Evolutionary conservation across 164 flowering plant species (phyloP).

Genomic region (Saururus chinensis): DNA sequence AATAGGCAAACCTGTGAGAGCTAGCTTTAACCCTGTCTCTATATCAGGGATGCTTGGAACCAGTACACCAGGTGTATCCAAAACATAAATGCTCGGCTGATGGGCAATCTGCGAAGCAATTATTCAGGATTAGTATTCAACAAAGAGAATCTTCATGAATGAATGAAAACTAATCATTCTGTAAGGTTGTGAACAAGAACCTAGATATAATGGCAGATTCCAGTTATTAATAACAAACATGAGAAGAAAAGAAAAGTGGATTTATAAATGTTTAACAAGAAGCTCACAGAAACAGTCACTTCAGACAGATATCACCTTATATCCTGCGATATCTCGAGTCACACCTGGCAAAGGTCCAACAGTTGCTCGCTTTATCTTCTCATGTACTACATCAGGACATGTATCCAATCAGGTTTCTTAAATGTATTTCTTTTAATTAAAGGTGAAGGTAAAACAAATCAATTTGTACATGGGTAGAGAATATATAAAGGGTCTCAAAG

Average conservation of each 20-base stretch:
- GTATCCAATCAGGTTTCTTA: background rate
- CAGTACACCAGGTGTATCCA: slow-evolving; percentile 90
- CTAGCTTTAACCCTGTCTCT: slow-evolving; percentile 88
- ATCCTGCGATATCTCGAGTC: slow-evolving; percentile 97
- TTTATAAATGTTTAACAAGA: too few species aligned
- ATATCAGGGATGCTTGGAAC: slow-evolving; percentile 87
- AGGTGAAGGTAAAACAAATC: too few species aligned
- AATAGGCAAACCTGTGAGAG: slow-evolving; percentile 52
- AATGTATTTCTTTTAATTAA: too few species aligned
- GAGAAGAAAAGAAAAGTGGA: too few species aligned
- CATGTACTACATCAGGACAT: slow-evolving; percentile 48
- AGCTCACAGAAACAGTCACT: background rate
- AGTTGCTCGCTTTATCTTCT: slow-evolving; percentile 68
- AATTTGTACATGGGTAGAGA: too few species aligned
- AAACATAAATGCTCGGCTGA: slow-evolving; percentile 88
- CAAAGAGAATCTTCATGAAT: background rate
- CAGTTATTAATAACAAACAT: too few species aligned
- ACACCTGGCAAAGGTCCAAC: slow-evolving; percentile 98
- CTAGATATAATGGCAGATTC: too few species aligned
- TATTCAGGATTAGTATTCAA: slow-evolving; percentile 3
- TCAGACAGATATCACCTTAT: slow-evolving; percentile 37
- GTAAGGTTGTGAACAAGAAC: too few species aligned
- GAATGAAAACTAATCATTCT: too few species aligned
- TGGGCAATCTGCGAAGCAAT: slow-evolving; percentile 72
- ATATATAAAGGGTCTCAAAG: too few species aligned